Evolutionary conservation across 306 rosid genomes (phyloP).

Genomic region (Cucumis melo): DNA sequence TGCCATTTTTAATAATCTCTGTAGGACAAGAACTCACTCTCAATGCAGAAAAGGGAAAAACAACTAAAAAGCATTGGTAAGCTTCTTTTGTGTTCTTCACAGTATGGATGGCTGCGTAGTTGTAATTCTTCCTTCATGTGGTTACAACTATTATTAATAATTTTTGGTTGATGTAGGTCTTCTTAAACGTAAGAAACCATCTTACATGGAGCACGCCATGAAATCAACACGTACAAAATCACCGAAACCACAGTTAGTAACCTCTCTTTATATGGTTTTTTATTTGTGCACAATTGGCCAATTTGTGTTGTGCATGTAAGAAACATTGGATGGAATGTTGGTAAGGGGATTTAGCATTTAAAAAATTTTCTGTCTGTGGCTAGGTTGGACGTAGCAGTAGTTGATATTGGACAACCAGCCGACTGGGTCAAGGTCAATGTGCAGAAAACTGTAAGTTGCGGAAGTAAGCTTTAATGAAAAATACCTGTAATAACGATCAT

Average conservation of each 20-base stretch:
- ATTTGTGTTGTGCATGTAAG: background rate
- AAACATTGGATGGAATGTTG: background rate
- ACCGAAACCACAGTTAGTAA: constrained; percentile 78
- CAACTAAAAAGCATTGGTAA: constrained; percentile 85
- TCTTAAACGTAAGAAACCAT: constrained; percentile 74
- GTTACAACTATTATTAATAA: background rate
- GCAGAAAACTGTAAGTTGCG: constrained; percentile 72
- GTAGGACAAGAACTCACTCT: constrained; percentile 60
- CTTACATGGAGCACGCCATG: constrained; percentile 51
- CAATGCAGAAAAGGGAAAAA: constrained; percentile 86
- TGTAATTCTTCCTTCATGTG: constrained; percentile 13
- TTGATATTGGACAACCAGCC: constrained; percentile 88
- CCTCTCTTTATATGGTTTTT: background rate
- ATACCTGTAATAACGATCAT: background rate
- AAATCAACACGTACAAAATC: constrained; percentile 68
- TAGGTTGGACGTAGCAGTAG: constrained; percentile 71
- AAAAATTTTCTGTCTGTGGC: constrained; percentile 16
- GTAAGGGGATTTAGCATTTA: background rate
- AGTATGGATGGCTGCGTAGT: background rate
- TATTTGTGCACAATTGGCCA: background rate
- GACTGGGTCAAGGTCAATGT: constrained; percentile 98
- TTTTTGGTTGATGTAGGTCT: constrained; percentile 36
- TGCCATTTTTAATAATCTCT: constrained; percentile 8
- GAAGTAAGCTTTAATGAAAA: background rate
- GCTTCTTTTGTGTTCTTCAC: constrained; percentile 13